Evolutionary conservation across 2,329 filamentous ascomycete species (phyloP).

Genomic region (Colletotrichum eleusines): DNA sequence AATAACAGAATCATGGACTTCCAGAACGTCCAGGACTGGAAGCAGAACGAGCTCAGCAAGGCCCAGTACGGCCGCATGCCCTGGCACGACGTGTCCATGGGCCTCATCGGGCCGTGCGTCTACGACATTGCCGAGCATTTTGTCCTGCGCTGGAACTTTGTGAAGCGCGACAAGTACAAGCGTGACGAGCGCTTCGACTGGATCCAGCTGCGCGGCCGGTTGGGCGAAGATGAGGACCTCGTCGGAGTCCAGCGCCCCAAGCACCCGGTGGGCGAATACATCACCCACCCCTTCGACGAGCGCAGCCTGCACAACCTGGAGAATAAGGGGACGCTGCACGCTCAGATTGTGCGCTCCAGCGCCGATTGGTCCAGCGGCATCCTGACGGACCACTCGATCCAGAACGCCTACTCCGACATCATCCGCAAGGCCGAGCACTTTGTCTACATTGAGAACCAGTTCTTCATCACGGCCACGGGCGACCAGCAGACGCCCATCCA

Average conservation of each 20-base stretch:
- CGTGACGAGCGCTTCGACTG: constrained; percentile 86
- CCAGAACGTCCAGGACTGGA: constrained; percentile 90
- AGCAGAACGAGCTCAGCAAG: constrained; percentile 91
- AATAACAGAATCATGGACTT: constrained; percentile 98
- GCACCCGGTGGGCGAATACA: constrained; percentile 89
- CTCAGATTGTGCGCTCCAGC: constrained; percentile 90
- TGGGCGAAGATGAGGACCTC: constrained; percentile 84
- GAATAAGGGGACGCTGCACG: constrained; percentile 79
- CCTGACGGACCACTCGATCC: constrained; percentile 84
- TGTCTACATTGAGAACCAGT: constrained; percentile 98
- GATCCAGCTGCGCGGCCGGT: constrained; percentile 82
- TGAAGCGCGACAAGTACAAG: constrained; percentile 98
- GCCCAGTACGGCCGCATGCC: constrained; percentile 95
- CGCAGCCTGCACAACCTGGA: constrained; percentile 74
- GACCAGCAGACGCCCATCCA: constrained; percentile 87
- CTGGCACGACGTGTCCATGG: constrained; percentile 97
- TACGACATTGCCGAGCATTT: constrained; percentile 98
- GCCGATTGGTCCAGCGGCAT: constrained; percentile 96
- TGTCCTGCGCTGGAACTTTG: constrained; percentile 93
- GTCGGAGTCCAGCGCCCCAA: constrained; percentile 89
- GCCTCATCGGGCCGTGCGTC: constrained; percentile 86
- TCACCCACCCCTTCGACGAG: constrained; percentile 81
- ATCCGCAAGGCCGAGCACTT: constrained; percentile 91
- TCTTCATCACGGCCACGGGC: constrained; percentile 96
- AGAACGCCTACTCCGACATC: constrained; percentile 86